These are phyloP conservation scores for Globisporangium cylindrosporum DNA, from an alignment of 352 stramenopile genomes.

Conservation along the genomic window DNA sequence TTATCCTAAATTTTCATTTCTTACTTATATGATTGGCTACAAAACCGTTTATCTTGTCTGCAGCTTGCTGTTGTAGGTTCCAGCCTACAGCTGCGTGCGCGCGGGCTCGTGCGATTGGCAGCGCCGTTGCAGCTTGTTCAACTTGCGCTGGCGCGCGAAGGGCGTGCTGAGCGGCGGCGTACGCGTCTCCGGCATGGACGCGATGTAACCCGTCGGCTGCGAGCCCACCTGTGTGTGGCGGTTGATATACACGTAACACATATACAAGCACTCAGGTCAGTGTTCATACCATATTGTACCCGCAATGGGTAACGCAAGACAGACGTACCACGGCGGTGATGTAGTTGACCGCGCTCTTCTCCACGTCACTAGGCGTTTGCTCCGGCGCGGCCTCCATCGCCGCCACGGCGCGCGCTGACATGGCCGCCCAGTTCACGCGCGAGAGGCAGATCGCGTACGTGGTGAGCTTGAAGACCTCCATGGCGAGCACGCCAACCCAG, in stretches of 20 bases:
- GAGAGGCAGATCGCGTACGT: constrained; percentile 44
- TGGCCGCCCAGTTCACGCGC: constrained; percentile 44
- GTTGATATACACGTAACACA: not conserved
- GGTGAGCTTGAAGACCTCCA: constrained; percentile 64
- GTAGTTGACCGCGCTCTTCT: constrained; percentile 59
- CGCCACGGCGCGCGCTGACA: constrained; percentile 41
- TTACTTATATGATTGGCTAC: constrained; percentile 1
- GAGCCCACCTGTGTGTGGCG: constrained; percentile 30
- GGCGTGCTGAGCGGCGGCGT: constrained; percentile 46
- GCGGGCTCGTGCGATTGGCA: constrained; percentile 22
- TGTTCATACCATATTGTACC: not conserved
- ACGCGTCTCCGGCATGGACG: constrained; percentile 34
- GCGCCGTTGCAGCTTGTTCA: constrained; percentile 24
- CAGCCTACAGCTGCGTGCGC: constrained; percentile 4
- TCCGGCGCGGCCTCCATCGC: constrained; percentile 43
- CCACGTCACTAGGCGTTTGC: constrained; percentile 30
- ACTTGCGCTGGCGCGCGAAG: constrained; percentile 30
- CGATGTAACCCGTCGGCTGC: constrained; percentile 51
- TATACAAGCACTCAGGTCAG: not conserved
- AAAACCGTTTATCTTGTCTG: constrained; percentile 23
- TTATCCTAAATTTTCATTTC: not conserved
- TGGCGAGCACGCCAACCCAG: constrained; percentile 57
- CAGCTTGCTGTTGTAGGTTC: not conserved
- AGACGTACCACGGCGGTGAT: constrained; percentile 38
- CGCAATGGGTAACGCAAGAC: not conserved